A percentile compares a stretch with the other conserved stretches of the same genome.
Evolutionary conservation across 164 flowering plant species (phyloP).

Genomic region (Vitis cinerea): DNA sequence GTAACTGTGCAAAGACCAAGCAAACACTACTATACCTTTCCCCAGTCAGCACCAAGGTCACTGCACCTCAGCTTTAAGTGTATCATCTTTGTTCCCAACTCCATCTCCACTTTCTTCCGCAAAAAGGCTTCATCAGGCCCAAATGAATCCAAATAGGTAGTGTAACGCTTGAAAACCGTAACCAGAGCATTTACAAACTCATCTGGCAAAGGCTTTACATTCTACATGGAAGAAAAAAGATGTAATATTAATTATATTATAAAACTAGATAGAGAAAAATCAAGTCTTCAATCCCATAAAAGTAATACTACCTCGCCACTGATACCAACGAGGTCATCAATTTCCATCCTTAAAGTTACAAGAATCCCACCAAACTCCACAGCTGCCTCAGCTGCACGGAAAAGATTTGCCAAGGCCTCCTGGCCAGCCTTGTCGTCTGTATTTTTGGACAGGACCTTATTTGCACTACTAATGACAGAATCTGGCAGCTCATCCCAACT

Average conservation of each 20-base stretch:
- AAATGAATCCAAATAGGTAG: constrained; percentile 73
- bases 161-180: constrained; percentile 54
- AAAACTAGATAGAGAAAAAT: too few species aligned
- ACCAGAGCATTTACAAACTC: constrained; percentile 49
- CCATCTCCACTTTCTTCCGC: constrained; percentile 85
- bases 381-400: constrained; percentile 88
- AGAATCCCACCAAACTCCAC: constrained; percentile 73
- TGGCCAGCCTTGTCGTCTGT: constrained; percentile 76
- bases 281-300: not conserved
- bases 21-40: constrained; percentile 57
- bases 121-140: constrained; percentile 78
- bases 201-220: constrained; percentile 65
- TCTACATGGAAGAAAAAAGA: constrained; percentile 33
- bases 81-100: constrained; percentile 85
- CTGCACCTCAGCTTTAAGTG: constrained; percentile 88
- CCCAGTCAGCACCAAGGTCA: constrained; percentile 85
- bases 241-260: too few species aligned
- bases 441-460: constrained; percentile 60
- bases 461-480: constrained; percentile 49
- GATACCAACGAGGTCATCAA: constrained; percentile 79
- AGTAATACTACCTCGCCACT: constrained; percentile 76
- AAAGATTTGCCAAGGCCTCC: constrained; percentile 63
- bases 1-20: not conserved
- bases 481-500: constrained; percentile 80
- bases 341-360: constrained; percentile 68